Evolutionary conservation across 2,329 filamentous ascomycete genomes (phyloP).

Genomic region (Aspergillus quadricinctus): DNA sequence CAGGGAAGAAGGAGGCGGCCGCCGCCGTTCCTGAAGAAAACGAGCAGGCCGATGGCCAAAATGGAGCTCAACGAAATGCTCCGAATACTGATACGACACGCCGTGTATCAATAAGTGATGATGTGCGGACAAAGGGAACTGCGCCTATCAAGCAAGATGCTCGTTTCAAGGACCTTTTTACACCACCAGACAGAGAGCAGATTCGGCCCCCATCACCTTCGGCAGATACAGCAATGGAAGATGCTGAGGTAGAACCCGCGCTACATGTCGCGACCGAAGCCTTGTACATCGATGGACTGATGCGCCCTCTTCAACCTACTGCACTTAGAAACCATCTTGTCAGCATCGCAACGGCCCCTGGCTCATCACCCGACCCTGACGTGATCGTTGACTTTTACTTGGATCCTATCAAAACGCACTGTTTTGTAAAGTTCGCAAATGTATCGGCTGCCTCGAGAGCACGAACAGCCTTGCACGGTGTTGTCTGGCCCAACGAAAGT

Average conservation of each 20-base stretch:
- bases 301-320: constrained; percentile 72
- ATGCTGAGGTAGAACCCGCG: constrained; percentile 50
- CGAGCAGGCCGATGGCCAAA: constrained; percentile 2
- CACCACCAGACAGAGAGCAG: constrained; percentile 23
- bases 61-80: constrained; percentile 17
- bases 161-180: constrained; percentile 48
- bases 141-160: constrained; percentile 37
- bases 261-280: constrained; percentile 69
- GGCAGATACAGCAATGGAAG: constrained; percentile 26
- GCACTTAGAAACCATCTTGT: constrained; percentile 66
- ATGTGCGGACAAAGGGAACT: constrained; percentile 13
- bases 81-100: constrained; percentile 11
- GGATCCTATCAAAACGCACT: constrained; percentile 82
- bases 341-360: constrained; percentile 60
- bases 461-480: constrained; percentile 69
- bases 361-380: constrained; percentile 48
- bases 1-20: constrained; percentile 6
- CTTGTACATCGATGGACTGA: constrained; percentile 85
- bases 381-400: constrained; percentile 69
- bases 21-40: constrained; percentile 18
- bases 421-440: constrained; percentile 69
- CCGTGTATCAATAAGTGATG: constrained; percentile 4
- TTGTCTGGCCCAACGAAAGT: constrained; percentile 81
- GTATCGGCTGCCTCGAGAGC: constrained; percentile 70
- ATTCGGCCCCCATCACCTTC: constrained; percentile 23